Conservation (phyloP, 352 stramenopile species). For the Globisporangium megalacanthum region DNA sequence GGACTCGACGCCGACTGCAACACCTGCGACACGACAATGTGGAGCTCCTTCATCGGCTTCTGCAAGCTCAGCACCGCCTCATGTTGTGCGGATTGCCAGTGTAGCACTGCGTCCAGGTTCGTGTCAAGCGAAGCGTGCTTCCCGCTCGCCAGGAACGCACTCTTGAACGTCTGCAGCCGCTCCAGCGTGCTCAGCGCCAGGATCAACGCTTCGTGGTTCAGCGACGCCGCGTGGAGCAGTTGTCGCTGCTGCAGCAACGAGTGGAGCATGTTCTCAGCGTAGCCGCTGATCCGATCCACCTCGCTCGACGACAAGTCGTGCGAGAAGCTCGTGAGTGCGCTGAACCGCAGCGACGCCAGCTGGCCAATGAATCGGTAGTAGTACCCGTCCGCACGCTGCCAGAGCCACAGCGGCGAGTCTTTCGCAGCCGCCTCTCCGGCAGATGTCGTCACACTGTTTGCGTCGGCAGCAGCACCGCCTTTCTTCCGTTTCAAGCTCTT, state of each 20-base stretch:
- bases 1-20: slow-evolving; percentile 21
- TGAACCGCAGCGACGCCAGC: slow-evolving; percentile 73
- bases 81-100: slow-evolving; percentile 59
- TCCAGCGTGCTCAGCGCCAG: slow-evolving; percentile 43
- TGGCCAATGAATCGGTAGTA: slow-evolving; percentile 88
- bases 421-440: slow-evolving; percentile 21
- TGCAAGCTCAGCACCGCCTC: slow-evolving; percentile 33
- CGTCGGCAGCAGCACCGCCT: slow-evolving; percentile 12
- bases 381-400: slow-evolving; percentile 82
- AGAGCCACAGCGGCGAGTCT: slow-evolving; percentile 72
- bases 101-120: slow-evolving; percentile 22
- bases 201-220: slow-evolving; percentile 71
- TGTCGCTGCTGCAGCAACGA: slow-evolving; percentile 86
- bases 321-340: slow-evolving; percentile 73
- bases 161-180: slow-evolving; percentile 38
- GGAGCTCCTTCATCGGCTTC: slow-evolving; percentile 55
- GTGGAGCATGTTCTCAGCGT: slow-evolving; percentile 88
- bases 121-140: not conserved
- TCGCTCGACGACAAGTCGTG: slow-evolving; percentile 80
- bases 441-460: not conserved
- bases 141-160: slow-evolving; percentile 10
- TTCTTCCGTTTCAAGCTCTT: slow-evolving; percentile 31
- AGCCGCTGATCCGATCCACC: slow-evolving; percentile 83
- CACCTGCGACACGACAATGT: slow-evolving; percentile 56
- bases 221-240: slow-evolving; percentile 56